Conservation (phyloP, 2,329 filamentous ascomycete species). For the Colletotrichum musicola region DNA sequence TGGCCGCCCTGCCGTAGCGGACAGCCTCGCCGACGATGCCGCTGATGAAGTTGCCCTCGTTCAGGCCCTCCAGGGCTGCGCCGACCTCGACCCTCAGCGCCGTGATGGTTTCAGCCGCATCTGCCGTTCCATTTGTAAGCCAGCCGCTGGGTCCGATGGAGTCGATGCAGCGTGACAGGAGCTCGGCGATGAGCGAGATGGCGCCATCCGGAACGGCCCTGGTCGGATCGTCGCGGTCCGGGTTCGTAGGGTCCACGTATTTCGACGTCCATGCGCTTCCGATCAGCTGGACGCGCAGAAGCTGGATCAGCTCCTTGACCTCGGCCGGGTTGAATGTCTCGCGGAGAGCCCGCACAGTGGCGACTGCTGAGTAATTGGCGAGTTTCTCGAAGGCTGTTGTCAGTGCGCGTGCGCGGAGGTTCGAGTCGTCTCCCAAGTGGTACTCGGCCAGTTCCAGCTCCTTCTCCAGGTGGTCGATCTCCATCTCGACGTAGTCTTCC, state of each 20-base stretch:
- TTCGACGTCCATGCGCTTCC: conserved; percentile 81
- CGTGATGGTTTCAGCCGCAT: conserved; percentile 73
- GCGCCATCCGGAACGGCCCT: conserved; percentile 72
- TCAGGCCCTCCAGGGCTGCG: conserved; percentile 78
- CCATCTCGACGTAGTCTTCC: conserved; percentile 58
- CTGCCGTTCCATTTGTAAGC: conserved; percentile 71
- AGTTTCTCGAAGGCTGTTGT: conserved; percentile 78
- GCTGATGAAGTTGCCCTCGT: conserved; percentile 75
- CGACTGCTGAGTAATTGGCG: conserved; percentile 70
- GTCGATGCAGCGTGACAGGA: conserved; percentile 81
- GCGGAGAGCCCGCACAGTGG: conserved; percentile 74
- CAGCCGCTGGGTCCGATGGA: conserved; percentile 81
- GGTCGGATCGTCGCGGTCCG: conserved; percentile 54
- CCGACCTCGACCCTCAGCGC: conserved; percentile 77
- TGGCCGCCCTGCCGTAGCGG: conserved; percentile 64
- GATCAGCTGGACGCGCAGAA: conserved; percentile 79
- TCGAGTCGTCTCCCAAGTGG: conserved; percentile 74
- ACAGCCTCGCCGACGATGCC: conserved; percentile 76
- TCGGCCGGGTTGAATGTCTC: conserved; percentile 74
- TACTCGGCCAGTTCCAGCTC: conserved; percentile 78
- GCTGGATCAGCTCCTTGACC: conserved; percentile 77
- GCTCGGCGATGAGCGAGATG: conserved; percentile 77
- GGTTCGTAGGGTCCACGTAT: conserved; percentile 71
- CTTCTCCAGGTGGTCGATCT: conserved; percentile 71
- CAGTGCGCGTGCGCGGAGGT: conserved; percentile 72